phyloP scores from a whole-genome alignment of 1,139 yeast genomes.

The Candida tunisiensis region DNA sequence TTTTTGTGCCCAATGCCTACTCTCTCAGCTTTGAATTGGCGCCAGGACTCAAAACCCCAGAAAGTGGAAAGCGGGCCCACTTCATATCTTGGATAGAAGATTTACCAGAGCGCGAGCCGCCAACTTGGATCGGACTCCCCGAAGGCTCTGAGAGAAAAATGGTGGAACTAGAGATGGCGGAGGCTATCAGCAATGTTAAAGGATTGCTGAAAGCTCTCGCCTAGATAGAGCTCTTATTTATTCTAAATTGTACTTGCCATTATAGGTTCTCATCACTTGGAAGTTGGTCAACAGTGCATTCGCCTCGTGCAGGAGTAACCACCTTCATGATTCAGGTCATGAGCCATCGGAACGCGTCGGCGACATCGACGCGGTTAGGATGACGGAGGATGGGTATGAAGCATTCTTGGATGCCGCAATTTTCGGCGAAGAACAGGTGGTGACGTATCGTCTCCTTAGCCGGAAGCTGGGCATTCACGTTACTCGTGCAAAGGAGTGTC shows the following conservation, averaged over 20 bases:
- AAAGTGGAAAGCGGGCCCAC: slow-evolving; percentile 23
- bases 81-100: slow-evolving; percentile 33
- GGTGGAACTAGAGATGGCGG: not conserved
- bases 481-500: slow-evolving; percentile 10
- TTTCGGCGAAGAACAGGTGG: slow-evolving; percentile 9
- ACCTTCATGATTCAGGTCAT: no score
- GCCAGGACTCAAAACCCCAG: slow-evolving; percentile 27
- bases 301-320: no score
- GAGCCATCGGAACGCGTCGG: no score
- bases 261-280: no score
- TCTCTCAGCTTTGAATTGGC: slow-evolving; percentile 23
- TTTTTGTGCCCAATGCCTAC: slow-evolving; percentile 22
- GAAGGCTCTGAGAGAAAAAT: slow-evolving; percentile 22
- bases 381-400: no score
- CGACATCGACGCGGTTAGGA: no score
- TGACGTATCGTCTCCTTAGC: slow-evolving; percentile 14
- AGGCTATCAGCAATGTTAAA: not conserved
- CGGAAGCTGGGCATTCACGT: slow-evolving; percentile 10
- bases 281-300: no score
- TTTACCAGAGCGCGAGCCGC: slow-evolving; percentile 43
- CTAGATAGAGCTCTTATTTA: not conserved
- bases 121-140: slow-evolving; percentile 46
- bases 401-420: slow-evolving; percentile 5
- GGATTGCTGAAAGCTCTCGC: not conserved
- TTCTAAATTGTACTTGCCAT: not conserved